Conservation (phyloP, 2,329 filamentous ascomycete species). For the Scorias spongiosa region DNA sequence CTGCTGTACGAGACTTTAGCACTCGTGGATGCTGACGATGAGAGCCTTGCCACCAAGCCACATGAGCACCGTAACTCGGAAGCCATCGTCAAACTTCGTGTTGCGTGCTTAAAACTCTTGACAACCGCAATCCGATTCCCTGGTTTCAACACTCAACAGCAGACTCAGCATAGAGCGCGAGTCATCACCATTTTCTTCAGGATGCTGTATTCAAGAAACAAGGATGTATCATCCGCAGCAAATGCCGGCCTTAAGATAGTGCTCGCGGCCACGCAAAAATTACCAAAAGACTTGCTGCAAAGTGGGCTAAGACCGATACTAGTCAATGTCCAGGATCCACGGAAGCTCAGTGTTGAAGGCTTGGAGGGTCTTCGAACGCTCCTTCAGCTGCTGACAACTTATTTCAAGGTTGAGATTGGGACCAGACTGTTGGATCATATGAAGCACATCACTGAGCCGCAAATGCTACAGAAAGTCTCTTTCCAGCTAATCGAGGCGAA, state of each 20-base stretch:
- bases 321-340: constrained; percentile 86
- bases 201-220: constrained; percentile 82
- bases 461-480: constrained; percentile 70
- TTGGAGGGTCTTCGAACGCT: constrained; percentile 83
- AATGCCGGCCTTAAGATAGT: constrained; percentile 82
- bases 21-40: constrained; percentile 85
- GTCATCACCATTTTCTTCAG: constrained; percentile 98
- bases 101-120: constrained; percentile 83
- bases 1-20: constrained; percentile 87
- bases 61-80: constrained; percentile 92
- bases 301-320: constrained; percentile 89
- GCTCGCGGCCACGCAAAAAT: constrained; percentile 71
- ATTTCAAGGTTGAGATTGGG: constrained; percentile 98
- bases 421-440: constrained; percentile 85
- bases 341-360: constrained; percentile 74
- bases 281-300: constrained; percentile 90
- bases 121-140: constrained; percentile 88
- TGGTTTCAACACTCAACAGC: constrained; percentile 67
- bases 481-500: constrained; percentile 93
- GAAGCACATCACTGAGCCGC: constrained; percentile 72
- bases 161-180: constrained; percentile 37
- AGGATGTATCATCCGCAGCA: constrained; percentile 82
- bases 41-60: constrained; percentile 81
- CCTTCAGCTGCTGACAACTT: constrained; percentile 82
- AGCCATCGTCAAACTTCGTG: constrained; percentile 76